Percentiles rank a stretch among this genome's conserved stretches.
These are phyloP conservation scores for Ceratocystis lukuohia DNA, from an alignment of 2,329 filamentous ascomycete species.

Conservation along the genomic window DNA sequence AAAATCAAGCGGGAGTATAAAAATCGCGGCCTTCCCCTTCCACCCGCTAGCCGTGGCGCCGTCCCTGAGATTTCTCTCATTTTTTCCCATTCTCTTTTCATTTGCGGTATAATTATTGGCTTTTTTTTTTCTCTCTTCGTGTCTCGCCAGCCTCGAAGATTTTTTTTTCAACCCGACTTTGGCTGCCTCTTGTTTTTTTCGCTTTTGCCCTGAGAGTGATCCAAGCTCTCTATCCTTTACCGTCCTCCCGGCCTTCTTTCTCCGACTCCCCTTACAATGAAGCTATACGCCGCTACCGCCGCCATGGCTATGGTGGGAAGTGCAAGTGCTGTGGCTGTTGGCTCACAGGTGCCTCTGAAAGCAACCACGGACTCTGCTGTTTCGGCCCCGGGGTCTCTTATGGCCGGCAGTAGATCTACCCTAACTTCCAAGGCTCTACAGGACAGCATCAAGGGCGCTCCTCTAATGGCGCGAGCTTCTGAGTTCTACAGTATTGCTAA, in stretches of 20 bases:
- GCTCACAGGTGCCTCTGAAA: slow-evolving; percentile 14
- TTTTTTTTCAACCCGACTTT: background rate
- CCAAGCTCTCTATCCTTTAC: background rate
- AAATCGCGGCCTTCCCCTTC: background rate
- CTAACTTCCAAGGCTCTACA: slow-evolving; percentile 45
- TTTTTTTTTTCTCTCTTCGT: background rate
- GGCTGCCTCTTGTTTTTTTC: background rate
- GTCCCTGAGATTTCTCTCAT: background rate
- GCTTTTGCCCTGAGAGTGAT: background rate
- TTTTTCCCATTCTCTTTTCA: background rate
- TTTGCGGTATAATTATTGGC: background rate
- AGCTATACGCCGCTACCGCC: slow-evolving; percentile 13
- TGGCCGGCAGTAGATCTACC: slow-evolving; percentile 27
- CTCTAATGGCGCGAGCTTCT: slow-evolving; percentile 45
- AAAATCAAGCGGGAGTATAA: background rate
- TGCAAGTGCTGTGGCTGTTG: slow-evolving; percentile 15
- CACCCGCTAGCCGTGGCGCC: background rate
- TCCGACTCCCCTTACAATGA: slow-evolving; percentile 11
- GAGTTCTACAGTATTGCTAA: slow-evolving; percentile 50
- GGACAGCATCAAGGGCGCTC: slow-evolving; percentile 39
- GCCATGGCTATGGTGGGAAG: slow-evolving; percentile 18
- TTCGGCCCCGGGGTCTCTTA: background rate
- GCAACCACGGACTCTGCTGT: background rate
- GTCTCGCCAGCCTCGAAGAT: background rate
- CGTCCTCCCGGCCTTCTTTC: background rate